Evolutionary conservation across 768 basidiomycete species (phyloP), one percentile per base, ranked within the genome.

Genomic region (Tubosaeta sp.): DNA sequence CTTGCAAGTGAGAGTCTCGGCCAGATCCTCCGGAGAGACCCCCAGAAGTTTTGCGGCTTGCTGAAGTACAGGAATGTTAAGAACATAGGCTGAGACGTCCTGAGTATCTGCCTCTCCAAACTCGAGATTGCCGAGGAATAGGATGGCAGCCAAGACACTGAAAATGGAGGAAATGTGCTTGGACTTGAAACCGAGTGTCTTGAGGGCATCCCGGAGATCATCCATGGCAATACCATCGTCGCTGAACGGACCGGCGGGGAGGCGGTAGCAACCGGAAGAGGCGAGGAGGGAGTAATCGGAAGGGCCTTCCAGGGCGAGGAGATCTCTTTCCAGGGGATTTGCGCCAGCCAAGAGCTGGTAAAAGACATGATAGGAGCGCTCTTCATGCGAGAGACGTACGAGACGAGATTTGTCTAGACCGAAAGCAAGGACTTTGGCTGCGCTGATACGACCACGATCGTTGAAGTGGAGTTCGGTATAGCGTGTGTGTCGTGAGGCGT

Each of bases 271-370:
- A 4, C 78, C 76, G 1, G 81, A 83, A 0, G 77, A 78, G 0
- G 81, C 76, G 22, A 85, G 72, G 9, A 85, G 72, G 16, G 75
- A 70, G 53, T 84, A 84, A 46, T 79, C 78, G 1, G 79, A 79
- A 0, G 80, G 75, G 14, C 80, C 82, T 55, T 84, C 82, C 22
- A 84, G 65, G 32, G 70, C 69, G 51, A 79, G 71, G 27, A 59
- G 51, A 52, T 84, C 83, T 27, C 82, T 72, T 56, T 84, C 81
- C 30, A 71, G 63, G 21, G 80, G 76, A 12, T 70, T 74, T 38
- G 81, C 80, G 27, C 82, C 82, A 25, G 83, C 78, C 32, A 84
- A 66, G 46, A 84, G 71, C 58, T 84, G 82, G 65, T 84, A 84
- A 65, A 84, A 84, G 34, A 84, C 72, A 57, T 84, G 83, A 63